Base-by-base conservation (phyloP, 1,284 basidiomycete species). In the Sporisorium iseilematis-ciliati region DNA sequence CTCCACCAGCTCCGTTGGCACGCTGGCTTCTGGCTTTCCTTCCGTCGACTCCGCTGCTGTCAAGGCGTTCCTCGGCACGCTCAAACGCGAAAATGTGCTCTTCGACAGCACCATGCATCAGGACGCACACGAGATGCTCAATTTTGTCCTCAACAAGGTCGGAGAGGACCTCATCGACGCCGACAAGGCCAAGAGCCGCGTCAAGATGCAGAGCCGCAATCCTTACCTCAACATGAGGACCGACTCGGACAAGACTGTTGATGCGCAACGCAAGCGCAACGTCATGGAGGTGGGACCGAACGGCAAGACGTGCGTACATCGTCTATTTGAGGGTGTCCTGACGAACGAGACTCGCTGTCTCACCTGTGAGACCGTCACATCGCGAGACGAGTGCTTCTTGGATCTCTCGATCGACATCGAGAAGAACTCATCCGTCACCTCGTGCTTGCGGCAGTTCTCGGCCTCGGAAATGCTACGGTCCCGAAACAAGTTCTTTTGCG, bases 331-430 rank as follows among this genome's bases (percentile, higher is more conserved):
- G 85, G 96, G 97, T 26, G 89, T 91, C 3, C 86, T 98, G 68
- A 97, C 95, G 16, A 97, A 95, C 86, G 97, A 99, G 88, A 99
- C 96, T 20, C 90, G 94, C 31, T 99, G 96, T 86, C 88, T 99
- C 67, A 96, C 95, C 16, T 99, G 96, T 89, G 96, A 99, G 57
- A 82, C 81, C 21, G 80, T 96, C n/a, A 97, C 95, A 2, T 92
- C 93, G 18, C 91, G 97, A 38, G 96, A 98, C 84, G 96, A 99
- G 85, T 91, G 91, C 10, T 99, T 99, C 87, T 89, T 99, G 58
- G 97, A 99, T 87, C 88, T 99, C 25, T 97, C 95, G 8, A 95
- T 99, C 85, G 96, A 99, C 86, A 98, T 99, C 75, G 94, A 97
- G 84, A 93, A 96, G 86, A 96, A 98, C 86, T 92, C 94, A 4